Percentiles rank a stretch among this genome's conserved stretches.
Conservation (phyloP, 1,139 yeast genomes). For the Sugiyamaella paludigena region DNA sequence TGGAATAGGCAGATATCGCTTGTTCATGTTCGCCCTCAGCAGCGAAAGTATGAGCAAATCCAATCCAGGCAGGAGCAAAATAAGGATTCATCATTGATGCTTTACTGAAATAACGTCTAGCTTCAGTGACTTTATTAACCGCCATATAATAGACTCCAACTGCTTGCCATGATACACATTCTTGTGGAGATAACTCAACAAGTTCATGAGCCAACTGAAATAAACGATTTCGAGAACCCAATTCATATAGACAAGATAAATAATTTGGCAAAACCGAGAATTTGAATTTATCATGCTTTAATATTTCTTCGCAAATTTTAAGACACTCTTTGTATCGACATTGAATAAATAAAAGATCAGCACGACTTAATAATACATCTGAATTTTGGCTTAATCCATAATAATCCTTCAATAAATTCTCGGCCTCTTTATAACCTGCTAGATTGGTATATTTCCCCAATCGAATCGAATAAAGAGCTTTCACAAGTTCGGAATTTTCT, state of each 20-base stretch:
- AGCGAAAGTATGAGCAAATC: constrained; percentile 97
- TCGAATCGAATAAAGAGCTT: constrained; percentile 69
- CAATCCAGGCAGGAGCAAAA: constrained; percentile 96
- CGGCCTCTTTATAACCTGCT: constrained; percentile 62
- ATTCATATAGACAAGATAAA: constrained; percentile 79
- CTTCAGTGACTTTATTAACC: constrained; percentile 71
- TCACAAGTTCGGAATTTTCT: constrained; percentile 76
- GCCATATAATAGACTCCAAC: constrained; percentile 88
- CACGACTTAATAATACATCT: constrained; percentile 67
- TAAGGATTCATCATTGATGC: constrained; percentile 87
- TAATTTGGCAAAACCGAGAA: constrained; percentile 71
- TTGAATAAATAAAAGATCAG: constrained; percentile 71
- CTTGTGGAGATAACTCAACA: constrained; percentile 81
- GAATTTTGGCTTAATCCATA: constrained; percentile 66
- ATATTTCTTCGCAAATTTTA: constrained; percentile 61
- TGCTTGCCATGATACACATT: constrained; percentile 87
- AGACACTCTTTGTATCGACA: constrained; percentile 80
- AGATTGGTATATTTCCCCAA: constrained; percentile 71
- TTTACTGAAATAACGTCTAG: constrained; percentile 82
- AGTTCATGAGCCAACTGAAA: constrained; percentile 80
- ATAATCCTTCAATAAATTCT: constrained; percentile 62
- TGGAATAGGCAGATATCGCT: constrained; percentile 95
- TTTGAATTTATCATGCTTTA: constrained; percentile 66
- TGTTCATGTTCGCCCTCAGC: constrained; percentile 98
- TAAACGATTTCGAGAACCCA: constrained; percentile 77